Base-by-base conservation (phyloP, 192 early-diverging fungal species). In the Oehlia diaphana region DNA sequence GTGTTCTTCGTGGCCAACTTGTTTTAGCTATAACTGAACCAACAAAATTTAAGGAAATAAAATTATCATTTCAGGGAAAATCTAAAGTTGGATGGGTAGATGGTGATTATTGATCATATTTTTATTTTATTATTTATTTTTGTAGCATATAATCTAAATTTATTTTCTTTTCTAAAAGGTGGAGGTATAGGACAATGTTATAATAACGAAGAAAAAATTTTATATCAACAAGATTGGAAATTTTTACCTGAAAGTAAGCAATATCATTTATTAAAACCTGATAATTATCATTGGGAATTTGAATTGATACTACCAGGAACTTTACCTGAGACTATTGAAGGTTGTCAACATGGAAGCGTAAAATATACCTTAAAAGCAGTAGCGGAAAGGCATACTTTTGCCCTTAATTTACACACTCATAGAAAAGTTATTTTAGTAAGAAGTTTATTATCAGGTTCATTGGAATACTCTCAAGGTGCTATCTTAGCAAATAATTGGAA, bases 321-420 rank as follows among this genome's bases (percentile, higher is more conserved):
- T 37, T 79, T 91, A 62, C 91, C 91, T 7, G 91, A 92, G 77
- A 88, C 91, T 0, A 83, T 87, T 13, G 82, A 85, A 23, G 86
- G 84, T 19, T 78, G 83, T 69, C 81, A 88, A n/a, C 61, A 86
- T 67, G 86, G 87, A n/a, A 80, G 79, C 21, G 82, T 91, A 9
- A 65, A 77, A 3, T 92, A 92, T 73, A 73, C 65, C 13, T 69
- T 92, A 71, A 82, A 83, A 39, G 91, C 90, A 0, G 64, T 82
- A 9, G 81, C 89, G 9, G 91, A 91, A 78, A 87, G 90, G 4
- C 80, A 84, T 12, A 80, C 79, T 14, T 91, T 92, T 73, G 83
- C 87, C 44, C 79, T 83, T 23, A 92, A 92, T 71, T 68, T 86
- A 14, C 44, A 77, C 0, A 74, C 82, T 1, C 63, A 78, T 9